Evolutionary conservation across 495 filamentous ascomycete species (phyloP), one percentile per base, ranked within the genome.

Genomic region (Beverwykella pulmonaria): DNA sequence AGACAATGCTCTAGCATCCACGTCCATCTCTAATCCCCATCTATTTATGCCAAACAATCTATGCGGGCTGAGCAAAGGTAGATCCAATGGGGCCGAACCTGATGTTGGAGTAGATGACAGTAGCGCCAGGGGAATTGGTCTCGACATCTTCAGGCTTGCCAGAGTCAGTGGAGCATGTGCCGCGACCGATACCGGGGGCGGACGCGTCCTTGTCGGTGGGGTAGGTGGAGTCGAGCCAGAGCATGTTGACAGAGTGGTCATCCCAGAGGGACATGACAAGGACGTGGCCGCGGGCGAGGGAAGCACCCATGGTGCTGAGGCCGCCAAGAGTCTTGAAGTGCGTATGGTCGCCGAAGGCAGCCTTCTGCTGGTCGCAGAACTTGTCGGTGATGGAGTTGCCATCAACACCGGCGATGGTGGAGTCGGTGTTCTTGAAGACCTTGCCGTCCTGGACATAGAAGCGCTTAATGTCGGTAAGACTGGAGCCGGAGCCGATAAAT

Each of bases 231-330:
- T 69, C 67, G 67, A 94, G 87, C 91, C 91, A 93, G 71, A 89
- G 83, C 91, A 93, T 93, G 81, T 90, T 83, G 79, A 83, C 79
- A 20, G 82, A 76, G 78, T 92, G 85, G 80, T 92, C 90, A 72
- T 91, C 88, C 90, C 90, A 92, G 74, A 92, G 74, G 71, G 85
- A 88, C 84, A 93, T 83, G 76, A 90, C 88, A 20, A 92, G 82
- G 52, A 90, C 90, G 86, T 91, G 88, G 66, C 83, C 84, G 27
- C 79, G 53, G 17, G 71, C 76, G 23, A 91, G 73, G 23, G 81
- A 86, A 27, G 78, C 72, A 63, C 84, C 81, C 81, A 92, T 87
- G 55, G 76, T 74, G 20, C 65, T 65, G 49, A 89, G 72, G 29
- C 88, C 90, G 47, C 90, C 90, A 69, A 86, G 82, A 56, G 70